A percentile compares a stretch with the other conserved stretches of the same genome.
phyloP scores from a whole-genome alignment of 495 filamentous ascomycete genomes.

The Glarea lozoyensis region DNA sequence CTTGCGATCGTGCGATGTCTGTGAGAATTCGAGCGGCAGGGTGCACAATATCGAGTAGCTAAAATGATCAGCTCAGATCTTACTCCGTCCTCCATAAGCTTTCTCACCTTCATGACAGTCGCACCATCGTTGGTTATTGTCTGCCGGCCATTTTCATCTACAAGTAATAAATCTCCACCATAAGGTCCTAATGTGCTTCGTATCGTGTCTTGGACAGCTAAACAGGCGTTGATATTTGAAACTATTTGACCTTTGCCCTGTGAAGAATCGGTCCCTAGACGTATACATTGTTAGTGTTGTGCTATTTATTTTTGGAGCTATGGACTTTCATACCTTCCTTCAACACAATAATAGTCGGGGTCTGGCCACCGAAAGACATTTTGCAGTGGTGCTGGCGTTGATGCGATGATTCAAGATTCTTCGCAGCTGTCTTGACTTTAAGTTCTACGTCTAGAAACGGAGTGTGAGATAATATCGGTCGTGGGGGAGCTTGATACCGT shows the following conservation, averaged over 20 bases:
- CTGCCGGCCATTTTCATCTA: conserved; percentile 89
- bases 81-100: too few relatives aligned
- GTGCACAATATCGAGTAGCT: conserved; percentile 98
- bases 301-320: background rate
- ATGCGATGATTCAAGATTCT: background rate
- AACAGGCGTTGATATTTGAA: conserved; percentile 97
- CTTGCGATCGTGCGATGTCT: conserved; percentile 97
- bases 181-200: conserved; percentile 95
- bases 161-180: conserved; percentile 90
- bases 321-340: conserved; percentile 63
- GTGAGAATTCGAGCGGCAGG: conserved; percentile 96
- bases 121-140: conserved; percentile 99
- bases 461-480: background rate
- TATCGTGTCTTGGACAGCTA: conserved; percentile 94
- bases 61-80: conserved; percentile 21
- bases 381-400: conserved; percentile 3
- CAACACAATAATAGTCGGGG: conserved; percentile 96
- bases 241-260: conserved; percentile 96
- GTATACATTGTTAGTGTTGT: background rate
- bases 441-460: background rate
- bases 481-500: conserved; percentile 6
- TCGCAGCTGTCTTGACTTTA: background rate
- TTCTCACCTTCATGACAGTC: conserved; percentile 97
- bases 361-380: conserved; percentile 98
- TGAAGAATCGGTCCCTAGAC: conserved; percentile 84